Evolutionary conservation across 495 filamentous ascomycete species (phyloP).

Genomic region (Rhypophila decipiens): DNA sequence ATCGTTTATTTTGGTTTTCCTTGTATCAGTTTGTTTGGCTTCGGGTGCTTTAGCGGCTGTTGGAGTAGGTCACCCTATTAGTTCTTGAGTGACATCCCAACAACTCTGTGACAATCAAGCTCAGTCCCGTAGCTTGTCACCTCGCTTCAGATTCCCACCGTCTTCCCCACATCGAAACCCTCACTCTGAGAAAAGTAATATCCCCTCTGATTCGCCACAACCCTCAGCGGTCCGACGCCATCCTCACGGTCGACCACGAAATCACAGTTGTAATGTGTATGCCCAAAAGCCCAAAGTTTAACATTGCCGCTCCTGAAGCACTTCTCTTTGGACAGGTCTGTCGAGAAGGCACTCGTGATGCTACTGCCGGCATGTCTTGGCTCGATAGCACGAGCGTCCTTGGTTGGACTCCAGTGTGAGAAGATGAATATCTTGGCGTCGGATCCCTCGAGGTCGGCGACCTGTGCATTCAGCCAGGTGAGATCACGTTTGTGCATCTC

Average conservation of each 20-base stretch:
- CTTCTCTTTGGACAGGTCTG: constrained; percentile 35
- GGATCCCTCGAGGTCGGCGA: constrained; percentile 26
- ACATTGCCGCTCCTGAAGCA: constrained; percentile 43
- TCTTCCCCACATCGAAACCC: constrained; percentile 2
- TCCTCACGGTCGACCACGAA: constrained; percentile 1
- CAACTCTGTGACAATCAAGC: no score
- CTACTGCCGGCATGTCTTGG: constrained; percentile 35
- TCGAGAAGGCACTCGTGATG: constrained; percentile 38
- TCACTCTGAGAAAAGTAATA: neutral
- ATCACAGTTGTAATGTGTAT: constrained; percentile 51
- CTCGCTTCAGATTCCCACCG: neutral
- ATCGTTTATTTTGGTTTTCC: no score
- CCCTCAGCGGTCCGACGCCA: neutral
- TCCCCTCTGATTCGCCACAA: constrained; percentile 7
- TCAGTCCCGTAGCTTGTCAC: no score
- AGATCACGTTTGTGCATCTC: constrained; percentile 36
- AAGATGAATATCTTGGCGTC: constrained; percentile 41
- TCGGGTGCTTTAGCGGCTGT: no score
- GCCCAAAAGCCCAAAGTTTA: constrained; percentile 50
- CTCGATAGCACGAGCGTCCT: constrained; percentile 29
- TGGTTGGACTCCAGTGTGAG: constrained; percentile 48
- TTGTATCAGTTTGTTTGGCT: no score
- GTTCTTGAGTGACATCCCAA: no score
- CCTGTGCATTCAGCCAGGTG: constrained; percentile 45
- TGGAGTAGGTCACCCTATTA: no score